Evolutionary conservation across 768 basidiomycete genomes (phyloP), one percentile per base, ranked within the genome.

Genomic region (Cubamyces sp.): DNA sequence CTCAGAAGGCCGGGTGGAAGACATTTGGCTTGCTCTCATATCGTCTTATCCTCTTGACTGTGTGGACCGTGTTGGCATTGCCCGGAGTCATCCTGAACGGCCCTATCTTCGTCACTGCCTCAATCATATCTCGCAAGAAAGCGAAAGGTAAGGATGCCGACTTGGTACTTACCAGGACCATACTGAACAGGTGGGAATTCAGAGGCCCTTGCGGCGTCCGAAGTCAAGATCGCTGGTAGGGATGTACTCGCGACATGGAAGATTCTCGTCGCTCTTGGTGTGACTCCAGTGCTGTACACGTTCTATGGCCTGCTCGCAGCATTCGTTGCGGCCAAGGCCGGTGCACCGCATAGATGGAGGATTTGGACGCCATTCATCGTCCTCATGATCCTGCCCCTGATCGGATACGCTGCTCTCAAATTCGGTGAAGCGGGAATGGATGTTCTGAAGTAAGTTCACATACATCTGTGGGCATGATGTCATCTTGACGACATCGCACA

Each of bases 181-280:
- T 34, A 28, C 47, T 61, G 11, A 41, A 9, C 1, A 15, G 3
- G 18, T 43, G 46, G 34, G 41, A 42, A 30, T 19, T 6, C 74
- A 97, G 96, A 95, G 84, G 96, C 96, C 6, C 87, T 98, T 61
- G 96, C 96, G 30, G 94, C 91, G 2, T 98, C 96, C 8, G 86
- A 85, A 4, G 96, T 98, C 72, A 98, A 98, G 77, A 87, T 98
- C 54, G 92, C 92, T 19, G 96, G 88, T n/a, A 84, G 92, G 42
- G 96, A 98, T 69, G 96, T 98, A n/a, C 79, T 98, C 18, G 95
- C 94, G 0, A 95, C 95, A 5, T 98, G 96, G 96, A 98, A 98
- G 74, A 87, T 98, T 37, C 82, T 98, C 30, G 94, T 98, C 57
- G 95, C 94, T 3, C 78, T 98, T 57, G 96, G 88, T n/a, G 80